Conservation (phyloP, 129 eudicot species). For the Artemisia tridentata region DNA sequence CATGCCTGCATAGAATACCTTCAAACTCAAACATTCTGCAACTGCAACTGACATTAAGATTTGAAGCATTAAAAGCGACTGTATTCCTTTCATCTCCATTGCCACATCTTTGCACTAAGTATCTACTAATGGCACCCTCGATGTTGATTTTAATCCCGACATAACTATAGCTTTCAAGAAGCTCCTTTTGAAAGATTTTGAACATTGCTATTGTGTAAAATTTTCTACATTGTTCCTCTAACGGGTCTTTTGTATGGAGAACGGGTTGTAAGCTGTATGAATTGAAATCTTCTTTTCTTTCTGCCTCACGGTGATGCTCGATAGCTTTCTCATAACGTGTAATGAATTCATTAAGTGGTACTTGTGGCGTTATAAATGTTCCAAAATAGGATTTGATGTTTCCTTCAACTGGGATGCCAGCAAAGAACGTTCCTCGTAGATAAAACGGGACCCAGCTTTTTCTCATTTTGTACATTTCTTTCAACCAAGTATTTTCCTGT, state of each 20-base stretch:
- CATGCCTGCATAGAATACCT: slow-evolving; percentile 79
- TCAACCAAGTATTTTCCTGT: slow-evolving; percentile 66
- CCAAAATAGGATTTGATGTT: slow-evolving; percentile 60
- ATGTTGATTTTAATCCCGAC: slow-evolving; percentile 68
- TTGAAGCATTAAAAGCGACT: slow-evolving; percentile 73
- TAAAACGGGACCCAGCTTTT: slow-evolving; percentile 82
- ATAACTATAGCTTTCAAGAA: slow-evolving; percentile 65
- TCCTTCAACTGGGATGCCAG: slow-evolving; percentile 71
- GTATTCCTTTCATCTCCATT: slow-evolving; percentile 75
- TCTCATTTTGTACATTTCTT: slow-evolving; percentile 71
- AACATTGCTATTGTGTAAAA: slow-evolving; percentile 63
- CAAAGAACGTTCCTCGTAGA: slow-evolving; percentile 63
- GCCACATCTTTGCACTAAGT: slow-evolving; percentile 69
- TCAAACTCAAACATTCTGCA: slow-evolving; percentile 88
- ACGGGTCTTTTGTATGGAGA: slow-evolving; percentile 78
- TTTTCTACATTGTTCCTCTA: slow-evolving; percentile 76
- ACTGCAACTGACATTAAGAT: slow-evolving; percentile 70
- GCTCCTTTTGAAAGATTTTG: slow-evolving; percentile 80
- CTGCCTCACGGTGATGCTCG: slow-evolving; percentile 75
- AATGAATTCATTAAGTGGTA: slow-evolving; percentile 52
- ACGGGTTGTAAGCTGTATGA: slow-evolving; percentile 61
- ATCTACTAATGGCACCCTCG: slow-evolving; percentile 74
- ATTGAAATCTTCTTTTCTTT: slow-evolving; percentile 69
- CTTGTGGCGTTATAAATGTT: slow-evolving; percentile 46
- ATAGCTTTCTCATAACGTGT: slow-evolving; percentile 66